phyloP scores from a whole-genome alignment of 2,329 filamentous ascomycete genomes.

The Ilyonectria sp. region DNA sequence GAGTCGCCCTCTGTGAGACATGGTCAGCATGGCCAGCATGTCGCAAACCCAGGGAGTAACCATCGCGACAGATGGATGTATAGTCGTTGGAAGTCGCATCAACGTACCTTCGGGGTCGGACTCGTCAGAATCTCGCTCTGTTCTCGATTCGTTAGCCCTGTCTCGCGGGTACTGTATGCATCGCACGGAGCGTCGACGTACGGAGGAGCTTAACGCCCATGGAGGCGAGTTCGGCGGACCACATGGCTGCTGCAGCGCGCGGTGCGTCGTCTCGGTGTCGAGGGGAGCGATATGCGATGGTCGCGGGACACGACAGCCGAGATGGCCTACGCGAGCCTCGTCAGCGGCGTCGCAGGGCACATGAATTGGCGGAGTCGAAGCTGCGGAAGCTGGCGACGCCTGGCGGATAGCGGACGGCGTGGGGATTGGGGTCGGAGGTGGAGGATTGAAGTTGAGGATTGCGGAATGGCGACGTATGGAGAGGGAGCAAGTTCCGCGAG shows the following conservation, averaged over 20 bases:
- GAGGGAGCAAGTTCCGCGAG: conserved; percentile 4
- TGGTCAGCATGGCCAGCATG: conserved; percentile 43
- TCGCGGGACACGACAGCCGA: conserved; percentile 33
- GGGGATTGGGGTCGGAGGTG: not conserved
- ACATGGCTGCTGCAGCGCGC: conserved; percentile 37
- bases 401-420: not conserved
- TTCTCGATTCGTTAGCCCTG: conserved; percentile 42
- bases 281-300: conserved; percentile 30
- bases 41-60: not conserved
- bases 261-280: conserved; percentile 3
- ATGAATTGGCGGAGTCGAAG: conserved; percentile 36
- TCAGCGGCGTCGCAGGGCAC: conserved; percentile 41
- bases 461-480: not conserved
- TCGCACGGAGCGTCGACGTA: conserved; percentile 40
- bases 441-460: not conserved
- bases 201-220: conserved; percentile 53
- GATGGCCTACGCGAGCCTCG: conserved; percentile 47
- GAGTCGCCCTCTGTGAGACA: conserved; percentile 76
- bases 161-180: conserved; percentile 20
- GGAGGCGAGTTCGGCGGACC: conserved; percentile 44
- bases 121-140: conserved; percentile 51
- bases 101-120: conserved; percentile 54
- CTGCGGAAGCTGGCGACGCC: not conserved
- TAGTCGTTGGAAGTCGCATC: conserved; percentile 7
- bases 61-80: not conserved